Evolutionary conservation across 805 yeast genomes (phyloP), one percentile per base, ranked within the genome.

Genomic region (Yarrowia sp.): DNA sequence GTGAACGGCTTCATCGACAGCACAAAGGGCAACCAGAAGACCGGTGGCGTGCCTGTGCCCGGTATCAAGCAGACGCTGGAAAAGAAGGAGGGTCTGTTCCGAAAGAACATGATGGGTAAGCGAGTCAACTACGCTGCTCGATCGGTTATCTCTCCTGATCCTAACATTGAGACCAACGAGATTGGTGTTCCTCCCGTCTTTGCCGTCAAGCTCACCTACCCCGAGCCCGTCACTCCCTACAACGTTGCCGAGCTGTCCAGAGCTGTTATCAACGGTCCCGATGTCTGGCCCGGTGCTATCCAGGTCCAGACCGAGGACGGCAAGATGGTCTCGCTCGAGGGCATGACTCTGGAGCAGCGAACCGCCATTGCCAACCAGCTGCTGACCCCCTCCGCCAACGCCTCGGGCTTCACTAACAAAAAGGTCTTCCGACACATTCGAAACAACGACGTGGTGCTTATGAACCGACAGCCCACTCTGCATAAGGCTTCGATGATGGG

Each of bases 401-500:
- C 85, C n/a, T 77, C 85, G 10, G 83, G 81, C 60, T 89, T 86
- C 55, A 82, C 91, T 70, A 92, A 91, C 82, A 95, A 95, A 77
- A 95, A 95, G 80, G 99, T 95, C 47, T 89, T 83, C 79, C 87
- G 99, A 76, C 99, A 95, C 77, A 91, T 95, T 76, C 89, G 89
- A 71, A 94, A 96, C 80, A 89, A 92, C 71, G 99, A 96, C 79
- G 93, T 95, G 69, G 98, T 96, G 61, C 79, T 96, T 47, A 95
- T 96, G 98, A 95, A 95, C 81, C 93, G 99, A 83, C 99, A 95
- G 82, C 99, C 99, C 58, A 94, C 99, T 15, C 84, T 95, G 77
- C 99, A 95, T 82, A 95, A 95, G 81, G 99, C 99, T 56, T 96
- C 99, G 36, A 95, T 95, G 97, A 95, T 95, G 99, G 99, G 99